phyloP scores from a whole-genome alignment of 805 yeast genomes.

The Candida ponderosae region DNA sequence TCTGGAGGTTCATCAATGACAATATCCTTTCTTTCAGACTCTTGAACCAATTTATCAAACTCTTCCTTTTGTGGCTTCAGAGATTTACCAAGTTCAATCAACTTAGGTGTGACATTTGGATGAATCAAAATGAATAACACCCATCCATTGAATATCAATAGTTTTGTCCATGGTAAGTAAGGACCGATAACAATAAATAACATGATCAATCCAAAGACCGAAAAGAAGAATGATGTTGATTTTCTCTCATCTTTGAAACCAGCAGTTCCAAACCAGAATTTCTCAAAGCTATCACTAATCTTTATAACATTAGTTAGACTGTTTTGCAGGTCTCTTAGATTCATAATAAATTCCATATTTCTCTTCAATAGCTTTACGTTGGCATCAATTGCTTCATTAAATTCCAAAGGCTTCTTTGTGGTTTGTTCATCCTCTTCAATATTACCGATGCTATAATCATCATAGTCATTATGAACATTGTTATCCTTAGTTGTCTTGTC shows the following conservation, averaged over 20 bases:
- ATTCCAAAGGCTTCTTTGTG: constrained; percentile 16
- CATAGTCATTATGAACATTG: neutral
- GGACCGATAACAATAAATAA: constrained; percentile 35
- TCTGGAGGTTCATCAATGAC: constrained; percentile 67
- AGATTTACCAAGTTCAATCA: constrained; percentile 14
- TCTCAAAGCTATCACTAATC: constrained; percentile 42
- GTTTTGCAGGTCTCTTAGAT: constrained; percentile 69
- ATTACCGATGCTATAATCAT: neutral
- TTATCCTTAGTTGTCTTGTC: constrained; percentile 8
- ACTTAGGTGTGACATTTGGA: constrained; percentile 38
- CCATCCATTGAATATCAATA: constrained; percentile 59
- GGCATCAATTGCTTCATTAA: constrained; percentile 14
- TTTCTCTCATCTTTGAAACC: constrained; percentile 64
- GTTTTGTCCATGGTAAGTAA: constrained; percentile 56
- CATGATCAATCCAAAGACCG: constrained; percentile 29
- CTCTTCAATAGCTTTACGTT: constrained; percentile 17
- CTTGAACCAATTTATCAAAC: constrained; percentile 24
- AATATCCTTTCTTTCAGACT: constrained; percentile 39
- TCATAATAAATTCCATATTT: constrained; percentile 38
- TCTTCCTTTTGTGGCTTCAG: constrained; percentile 21
- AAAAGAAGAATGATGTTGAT: constrained; percentile 53
- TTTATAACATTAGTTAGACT: constrained; percentile 47
- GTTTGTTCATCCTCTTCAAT: constrained; percentile 5
- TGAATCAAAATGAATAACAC: constrained; percentile 41
- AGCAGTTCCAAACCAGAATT: constrained; percentile 51